Evolutionary conservation across 805 yeast species (phyloP).

Genomic region (Sugiyamaella floridensis): DNA sequence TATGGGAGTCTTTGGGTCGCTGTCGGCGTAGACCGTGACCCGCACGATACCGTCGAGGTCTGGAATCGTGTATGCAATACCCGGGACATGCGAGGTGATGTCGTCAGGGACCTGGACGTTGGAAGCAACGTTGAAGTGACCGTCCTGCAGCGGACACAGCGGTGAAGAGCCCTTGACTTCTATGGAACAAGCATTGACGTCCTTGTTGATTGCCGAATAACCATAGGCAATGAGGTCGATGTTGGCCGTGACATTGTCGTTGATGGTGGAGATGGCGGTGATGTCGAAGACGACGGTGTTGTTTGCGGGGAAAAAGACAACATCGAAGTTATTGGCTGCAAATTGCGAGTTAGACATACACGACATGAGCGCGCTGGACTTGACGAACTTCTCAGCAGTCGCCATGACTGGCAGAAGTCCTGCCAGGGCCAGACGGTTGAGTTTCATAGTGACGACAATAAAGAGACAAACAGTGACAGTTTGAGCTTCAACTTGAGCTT

Average conservation of each 20-base stretch:
- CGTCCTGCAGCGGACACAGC: constrained; percentile 80
- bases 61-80: constrained; percentile 83
- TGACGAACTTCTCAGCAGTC: constrained; percentile 30
- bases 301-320: constrained; percentile 61
- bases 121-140: constrained; percentile 69
- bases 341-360: constrained; percentile 89
- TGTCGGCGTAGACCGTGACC: constrained; percentile 54
- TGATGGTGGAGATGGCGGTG: constrained; percentile 70
- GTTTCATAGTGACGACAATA: constrained; percentile 1
- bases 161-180: constrained; percentile 34
- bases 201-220: constrained; percentile 47
- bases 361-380: constrained; percentile 67
- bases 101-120: constrained; percentile 29
- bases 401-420: constrained; percentile 4
- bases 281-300: constrained; percentile 57
- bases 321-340: constrained; percentile 78
- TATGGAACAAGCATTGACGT: constrained; percentile 55
- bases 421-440: background rate
- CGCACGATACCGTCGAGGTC: constrained; percentile 89
- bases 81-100: constrained; percentile 55
- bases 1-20: constrained; percentile 42
- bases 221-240: constrained; percentile 76
- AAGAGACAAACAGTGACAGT: background rate
- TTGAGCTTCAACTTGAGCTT: too few relatives aligned
- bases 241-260: constrained; percentile 62